A percentile compares a stretch with the other conserved stretches of the same genome.
phyloP scores from a whole-genome alignment of 2,329 filamentous ascomycete species.

The Colletotrichum cuscutae region DNA sequence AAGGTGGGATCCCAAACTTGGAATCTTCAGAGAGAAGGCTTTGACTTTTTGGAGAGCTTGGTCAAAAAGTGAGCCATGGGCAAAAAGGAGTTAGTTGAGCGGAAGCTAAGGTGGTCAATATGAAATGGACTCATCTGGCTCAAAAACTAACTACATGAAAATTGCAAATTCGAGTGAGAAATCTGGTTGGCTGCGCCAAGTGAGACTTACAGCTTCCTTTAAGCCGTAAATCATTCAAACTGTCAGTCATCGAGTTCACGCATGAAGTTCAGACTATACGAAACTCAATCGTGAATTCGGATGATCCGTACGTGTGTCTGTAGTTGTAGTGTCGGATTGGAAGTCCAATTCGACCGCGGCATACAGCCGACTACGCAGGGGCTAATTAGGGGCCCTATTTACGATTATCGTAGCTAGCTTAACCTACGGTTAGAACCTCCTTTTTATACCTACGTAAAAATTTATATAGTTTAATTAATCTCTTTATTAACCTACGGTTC shows the following conservation, averaged over 20 bases:
- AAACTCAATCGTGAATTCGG: neutral
- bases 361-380: too few relatives aligned
- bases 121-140: neutral
- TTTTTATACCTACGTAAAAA: too few relatives aligned
- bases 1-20: slow-evolving; percentile 47
- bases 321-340: neutral
- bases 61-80: slow-evolving; percentile 1
- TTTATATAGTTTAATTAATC: too few relatives aligned
- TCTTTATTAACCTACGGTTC: too few relatives aligned
- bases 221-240: too few relatives aligned
- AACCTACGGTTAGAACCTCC: too few relatives aligned
- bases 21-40: slow-evolving; percentile 49
- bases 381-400: too few relatives aligned
- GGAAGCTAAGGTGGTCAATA: neutral
- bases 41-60: slow-evolving; percentile 51
- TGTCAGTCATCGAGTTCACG: neutral
- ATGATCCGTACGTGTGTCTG: neutral
- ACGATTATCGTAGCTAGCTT: too few relatives aligned
- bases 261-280: neutral
- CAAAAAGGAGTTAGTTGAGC: neutral
- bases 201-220: neutral
- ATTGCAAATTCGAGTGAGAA: neutral
- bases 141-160: too few relatives aligned
- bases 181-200: neutral
- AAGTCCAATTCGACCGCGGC: too few relatives aligned